Percentiles rank a stretch among this genome's conserved stretches.
Evolutionary conservation across 1,284 basidiomycete genomes (phyloP).

Genomic region (Rhodotorula sp.): DNA sequence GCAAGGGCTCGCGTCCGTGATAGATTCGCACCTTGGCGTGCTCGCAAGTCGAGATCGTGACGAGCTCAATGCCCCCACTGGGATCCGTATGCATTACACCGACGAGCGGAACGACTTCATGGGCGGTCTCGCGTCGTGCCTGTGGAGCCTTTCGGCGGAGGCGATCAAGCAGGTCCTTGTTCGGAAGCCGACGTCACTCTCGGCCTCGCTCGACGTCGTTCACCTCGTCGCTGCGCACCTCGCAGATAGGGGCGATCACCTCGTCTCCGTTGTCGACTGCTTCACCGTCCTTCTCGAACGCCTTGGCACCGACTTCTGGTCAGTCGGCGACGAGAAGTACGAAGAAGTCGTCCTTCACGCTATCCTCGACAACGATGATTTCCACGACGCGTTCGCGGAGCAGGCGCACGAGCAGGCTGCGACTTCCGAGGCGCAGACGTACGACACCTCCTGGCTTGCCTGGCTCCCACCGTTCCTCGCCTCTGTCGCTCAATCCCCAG

Average conservation of each 20-base stretch:
- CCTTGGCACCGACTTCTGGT: constrained; percentile 28
- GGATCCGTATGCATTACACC: constrained; percentile 29
- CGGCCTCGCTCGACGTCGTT: constrained; percentile 33
- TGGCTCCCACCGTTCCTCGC: constrained; percentile 43
- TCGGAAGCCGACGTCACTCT: not conserved
- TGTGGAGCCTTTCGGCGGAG: constrained; percentile 24
- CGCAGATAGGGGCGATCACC: constrained; percentile 37
- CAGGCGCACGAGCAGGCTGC: not conserved
- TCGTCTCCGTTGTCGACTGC: constrained; percentile 32
- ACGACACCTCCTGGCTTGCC: constrained; percentile 33
- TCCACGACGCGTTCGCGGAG: constrained; percentile 18
- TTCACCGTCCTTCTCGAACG: constrained; percentile 34
- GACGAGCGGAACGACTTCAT: constrained; percentile 21
- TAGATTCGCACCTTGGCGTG: constrained; percentile 36
- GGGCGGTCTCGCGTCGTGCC: constrained; percentile 25
- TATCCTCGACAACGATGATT: constrained; percentile 35
- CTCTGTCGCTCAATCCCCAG: constrained; percentile 35
- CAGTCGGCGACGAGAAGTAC: constrained; percentile 35
- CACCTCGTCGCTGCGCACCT: constrained; percentile 40
- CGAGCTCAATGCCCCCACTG: constrained; percentile 14
- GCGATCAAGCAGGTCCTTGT: constrained; percentile 28
- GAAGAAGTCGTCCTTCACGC: constrained; percentile 36
- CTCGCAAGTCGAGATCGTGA: constrained; percentile 35
- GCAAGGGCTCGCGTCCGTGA: constrained; percentile 11
- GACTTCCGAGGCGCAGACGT: not conserved